A percentile compares a stretch with the other conserved stretches of the same genome.
phyloP scores from a whole-genome alignment of 164 flowering plant species.

The Magnolia kwangsiensis region DNA sequence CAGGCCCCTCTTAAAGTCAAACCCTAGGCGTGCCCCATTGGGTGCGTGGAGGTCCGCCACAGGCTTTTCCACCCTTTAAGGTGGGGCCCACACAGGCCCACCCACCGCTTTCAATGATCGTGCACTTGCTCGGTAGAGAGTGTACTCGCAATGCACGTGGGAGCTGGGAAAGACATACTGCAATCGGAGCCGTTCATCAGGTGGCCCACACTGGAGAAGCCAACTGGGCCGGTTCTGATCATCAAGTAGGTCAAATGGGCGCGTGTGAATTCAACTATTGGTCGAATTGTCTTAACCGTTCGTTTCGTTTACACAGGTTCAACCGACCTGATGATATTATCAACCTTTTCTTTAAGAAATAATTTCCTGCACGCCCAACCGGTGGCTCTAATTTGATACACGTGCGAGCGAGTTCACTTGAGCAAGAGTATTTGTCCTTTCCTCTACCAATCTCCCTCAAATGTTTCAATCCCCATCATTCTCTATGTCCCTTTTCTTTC shows the following conservation, averaged over 20 bases:
- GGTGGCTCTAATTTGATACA: not conserved
- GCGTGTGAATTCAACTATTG: not conserved
- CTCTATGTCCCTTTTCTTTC: not conserved
- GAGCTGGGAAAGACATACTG: not conserved
- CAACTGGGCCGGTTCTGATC: not conserved
- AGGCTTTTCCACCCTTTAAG: conserved; percentile 7
- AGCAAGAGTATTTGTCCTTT: not conserved
- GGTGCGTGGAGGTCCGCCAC: conserved; percentile 4
- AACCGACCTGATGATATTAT: not conserved
- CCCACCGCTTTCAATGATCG: not conserved
- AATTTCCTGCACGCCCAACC: too few species aligned
- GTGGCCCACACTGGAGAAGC: too few species aligned
- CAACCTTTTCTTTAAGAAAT: not conserved
- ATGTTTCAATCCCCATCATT: conserved; percentile 9
- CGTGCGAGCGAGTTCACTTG: not conserved
- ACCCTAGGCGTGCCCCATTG: conserved; percentile 8
- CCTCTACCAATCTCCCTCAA: not conserved
- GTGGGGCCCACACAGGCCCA: not conserved
- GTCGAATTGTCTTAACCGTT: not conserved
- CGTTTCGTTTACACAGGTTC: not conserved
- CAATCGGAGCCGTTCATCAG: too few species aligned
- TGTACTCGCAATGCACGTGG: too few species aligned
- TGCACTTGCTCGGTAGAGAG: not conserved
- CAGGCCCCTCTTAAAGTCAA: conserved; percentile 10
- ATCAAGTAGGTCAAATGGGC: not conserved